These are phyloP conservation scores for Quercus dentata DNA, from an alignment of 306 rosid genomes.

Conservation along the genomic window DNA sequence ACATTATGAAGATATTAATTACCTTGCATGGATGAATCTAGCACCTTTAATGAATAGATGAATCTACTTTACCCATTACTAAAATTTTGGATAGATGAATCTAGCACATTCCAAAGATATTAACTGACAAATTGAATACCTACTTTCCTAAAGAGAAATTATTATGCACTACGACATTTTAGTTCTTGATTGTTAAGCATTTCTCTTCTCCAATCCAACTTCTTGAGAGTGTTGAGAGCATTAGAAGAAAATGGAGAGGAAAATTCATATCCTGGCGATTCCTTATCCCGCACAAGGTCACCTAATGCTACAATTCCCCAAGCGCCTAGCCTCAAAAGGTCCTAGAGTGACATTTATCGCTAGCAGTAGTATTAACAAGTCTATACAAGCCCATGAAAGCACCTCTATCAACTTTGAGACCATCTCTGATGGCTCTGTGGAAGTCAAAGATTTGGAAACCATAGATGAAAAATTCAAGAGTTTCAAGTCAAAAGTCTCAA, in stretches of 20 bases:
- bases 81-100: too few relatives aligned
- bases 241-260: neutral
- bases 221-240: neutral
- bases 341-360: constrained; percentile 21
- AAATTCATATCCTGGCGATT: constrained; percentile 3
- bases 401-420: neutral
- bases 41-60: too few relatives aligned
- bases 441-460: neutral
- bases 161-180: too few relatives aligned
- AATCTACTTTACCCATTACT: too few relatives aligned
- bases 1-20: too few relatives aligned
- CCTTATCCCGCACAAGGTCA: constrained; percentile 27
- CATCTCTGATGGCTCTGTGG: constrained; percentile 20
- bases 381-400: neutral
- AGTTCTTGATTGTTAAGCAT: too few relatives aligned
- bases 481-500: neutral
- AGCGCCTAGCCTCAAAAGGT: constrained; percentile 21
- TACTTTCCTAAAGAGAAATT: too few relatives aligned
- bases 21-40: too few relatives aligned
- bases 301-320: constrained; percentile 27
- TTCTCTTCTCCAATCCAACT: too few relatives aligned
- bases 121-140: too few relatives aligned
- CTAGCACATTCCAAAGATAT: too few relatives aligned
- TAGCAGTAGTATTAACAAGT: neutral
- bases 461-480: neutral